Percentiles rank a stretch among this genome's conserved stretches.
phyloP scores from a whole-genome alignment of 2,329 filamentous ascomycete genomes.

The Stromatinia cepivora region DNA sequence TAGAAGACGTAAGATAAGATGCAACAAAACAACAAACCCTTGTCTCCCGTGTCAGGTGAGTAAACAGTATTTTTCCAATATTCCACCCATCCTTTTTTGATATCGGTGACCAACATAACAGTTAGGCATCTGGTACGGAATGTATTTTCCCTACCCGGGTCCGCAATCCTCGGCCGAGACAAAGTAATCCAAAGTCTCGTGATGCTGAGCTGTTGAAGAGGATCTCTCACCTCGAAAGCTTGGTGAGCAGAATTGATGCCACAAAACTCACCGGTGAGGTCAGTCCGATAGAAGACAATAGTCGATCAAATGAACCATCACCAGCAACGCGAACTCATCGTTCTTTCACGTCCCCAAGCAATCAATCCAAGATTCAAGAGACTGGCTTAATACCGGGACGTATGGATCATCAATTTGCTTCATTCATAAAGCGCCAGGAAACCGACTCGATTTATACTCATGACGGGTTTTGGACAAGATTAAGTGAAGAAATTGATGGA shows the following conservation, averaged over 20 bases:
- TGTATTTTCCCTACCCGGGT: constrained; percentile 24
- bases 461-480: constrained; percentile 22
- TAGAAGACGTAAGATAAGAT: constrained; percentile 24
- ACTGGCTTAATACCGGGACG: not conserved
- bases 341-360: constrained; percentile 2
- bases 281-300: not conserved
- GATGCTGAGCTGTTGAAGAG: constrained; percentile 24
- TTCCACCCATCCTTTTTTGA: not conserved
- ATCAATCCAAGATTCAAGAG: not conserved
- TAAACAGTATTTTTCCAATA: not conserved
- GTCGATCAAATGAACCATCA: constrained; percentile 9
- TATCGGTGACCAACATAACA: not conserved
- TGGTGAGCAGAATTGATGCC: constrained; percentile 23
- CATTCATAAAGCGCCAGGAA: constrained; percentile 21
- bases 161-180: constrained; percentile 11
- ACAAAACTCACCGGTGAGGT: constrained; percentile 9
- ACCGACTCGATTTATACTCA: constrained; percentile 18
- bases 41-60: constrained; percentile 24
- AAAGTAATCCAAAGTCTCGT: constrained; percentile 19
- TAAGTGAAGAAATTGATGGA: constrained; percentile 23
- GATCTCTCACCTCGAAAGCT: constrained; percentile 24
- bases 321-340: constrained; percentile 8
- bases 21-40: constrained; percentile 23
- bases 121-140: constrained; percentile 14
- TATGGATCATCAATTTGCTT: constrained; percentile 20